A percentile compares a stretch with the other conserved stretches of the same genome.
These are phyloP conservation scores for Nicotiana otophora DNA, from an alignment of 257 asterid species.

Conservation along the genomic window DNA sequence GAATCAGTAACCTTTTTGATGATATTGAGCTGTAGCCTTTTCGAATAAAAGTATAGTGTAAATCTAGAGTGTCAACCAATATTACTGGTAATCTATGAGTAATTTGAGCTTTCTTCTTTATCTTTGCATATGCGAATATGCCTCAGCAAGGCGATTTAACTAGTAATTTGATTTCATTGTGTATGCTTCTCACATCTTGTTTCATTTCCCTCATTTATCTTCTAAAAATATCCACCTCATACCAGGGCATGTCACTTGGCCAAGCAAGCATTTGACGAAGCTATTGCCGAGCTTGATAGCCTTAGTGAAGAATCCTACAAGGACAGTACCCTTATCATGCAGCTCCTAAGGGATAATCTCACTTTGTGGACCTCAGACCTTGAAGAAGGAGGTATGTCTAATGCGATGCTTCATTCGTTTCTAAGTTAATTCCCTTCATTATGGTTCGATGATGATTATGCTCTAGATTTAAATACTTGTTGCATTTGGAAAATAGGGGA, in stretches of 20 bases:
- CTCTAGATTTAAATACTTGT: background rate
- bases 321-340: constrained; percentile 80
- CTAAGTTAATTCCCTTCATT: background rate
- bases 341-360: constrained; percentile 70
- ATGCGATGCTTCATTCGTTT: background rate
- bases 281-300: constrained; percentile 71
- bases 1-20: background rate
- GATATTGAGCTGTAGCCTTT: background rate
- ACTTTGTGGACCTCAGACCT: constrained; percentile 72
- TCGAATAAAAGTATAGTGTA: background rate
- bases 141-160: background rate
- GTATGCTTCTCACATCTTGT: background rate
- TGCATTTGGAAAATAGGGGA: background rate
- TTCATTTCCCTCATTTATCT: background rate
- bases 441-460: background rate
- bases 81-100: background rate
- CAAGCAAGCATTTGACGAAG: constrained; percentile 57
- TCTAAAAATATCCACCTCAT: background rate
- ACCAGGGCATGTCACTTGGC: constrained; percentile 80
- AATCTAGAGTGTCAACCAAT: background rate
- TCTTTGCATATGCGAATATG: background rate
- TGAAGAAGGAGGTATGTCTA: constrained; percentile 59
- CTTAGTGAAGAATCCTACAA: constrained; percentile 68
- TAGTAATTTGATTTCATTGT: too few species aligned
- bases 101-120: background rate